These are phyloP conservation scores for Skeletonema menzelii DNA, from an alignment of 108 stramenopile species.

Conservation along the genomic window DNA sequence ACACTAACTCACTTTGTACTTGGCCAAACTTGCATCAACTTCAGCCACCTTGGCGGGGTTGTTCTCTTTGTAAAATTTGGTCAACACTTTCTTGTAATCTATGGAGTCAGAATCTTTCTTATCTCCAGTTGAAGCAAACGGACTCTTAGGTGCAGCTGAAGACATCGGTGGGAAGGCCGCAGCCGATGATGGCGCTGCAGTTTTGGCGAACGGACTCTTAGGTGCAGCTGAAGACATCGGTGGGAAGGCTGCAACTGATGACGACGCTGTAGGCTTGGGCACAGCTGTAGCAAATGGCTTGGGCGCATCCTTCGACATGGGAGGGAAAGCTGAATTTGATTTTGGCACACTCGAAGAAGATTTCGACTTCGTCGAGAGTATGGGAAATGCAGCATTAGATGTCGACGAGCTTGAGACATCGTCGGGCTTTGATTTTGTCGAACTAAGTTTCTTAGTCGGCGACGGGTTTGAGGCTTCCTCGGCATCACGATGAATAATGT, in stretches of 20 bases:
- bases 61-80: slow-evolving; percentile 66
- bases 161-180: slow-evolving; percentile 48
- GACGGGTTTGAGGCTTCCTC: slow-evolving; percentile 15
- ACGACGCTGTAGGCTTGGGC: not conserved
- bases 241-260: slow-evolving; percentile 21
- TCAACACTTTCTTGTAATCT: slow-evolving; percentile 65
- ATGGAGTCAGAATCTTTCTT: not conserved
- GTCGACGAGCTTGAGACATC: slow-evolving; percentile 11
- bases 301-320: slow-evolving; percentile 62
- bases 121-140: slow-evolving; percentile 14
- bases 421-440: slow-evolving; percentile 7
- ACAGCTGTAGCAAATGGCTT: slow-evolving; percentile 50
- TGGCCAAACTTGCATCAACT: slow-evolving; percentile 56
- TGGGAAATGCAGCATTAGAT: slow-evolving; percentile 14
- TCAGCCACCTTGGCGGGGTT: slow-evolving; percentile 70
- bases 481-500: slow-evolving; percentile 38
- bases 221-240: slow-evolving; percentile 23
- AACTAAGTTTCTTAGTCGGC: not conserved
- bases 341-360: slow-evolving; percentile 3
- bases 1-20: slow-evolving; percentile 64
- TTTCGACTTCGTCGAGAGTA: slow-evolving; percentile 1
- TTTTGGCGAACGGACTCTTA: slow-evolving; percentile 2
- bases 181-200: slow-evolving; percentile 3
- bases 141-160: slow-evolving; percentile 36
- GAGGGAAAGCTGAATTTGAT: slow-evolving; percentile 47